phyloP scores from a whole-genome alignment of 257 asterid species.

The Fraxinus anomala region DNA sequence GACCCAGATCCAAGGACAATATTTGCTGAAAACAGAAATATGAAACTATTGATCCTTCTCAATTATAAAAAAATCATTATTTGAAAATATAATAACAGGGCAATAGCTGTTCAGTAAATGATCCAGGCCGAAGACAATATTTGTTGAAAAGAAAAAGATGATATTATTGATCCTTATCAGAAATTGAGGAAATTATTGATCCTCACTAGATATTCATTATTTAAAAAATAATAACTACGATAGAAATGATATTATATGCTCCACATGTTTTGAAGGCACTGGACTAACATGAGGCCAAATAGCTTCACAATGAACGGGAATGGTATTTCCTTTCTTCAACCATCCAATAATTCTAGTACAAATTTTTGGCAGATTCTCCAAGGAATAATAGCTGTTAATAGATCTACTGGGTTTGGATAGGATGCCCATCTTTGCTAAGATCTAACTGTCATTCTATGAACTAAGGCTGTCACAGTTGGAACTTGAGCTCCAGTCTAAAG shows the following conservation, averaged over 20 bases:
- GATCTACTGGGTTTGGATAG: not conserved
- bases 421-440: not conserved
- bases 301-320: not conserved
- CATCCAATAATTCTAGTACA: not conserved
- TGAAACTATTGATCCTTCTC: conserved; percentile 16
- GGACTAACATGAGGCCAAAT: not conserved
- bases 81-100: not conserved
- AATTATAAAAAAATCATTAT: not conserved
- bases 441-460: not conserved
- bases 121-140: not conserved
- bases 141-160: not conserved
- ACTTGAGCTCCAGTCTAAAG: not conserved
- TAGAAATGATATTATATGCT: not conserved
- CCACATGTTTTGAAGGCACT: not conserved
- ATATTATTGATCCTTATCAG: not conserved
- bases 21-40: conserved; percentile 55
- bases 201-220: no score
- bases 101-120: not conserved
- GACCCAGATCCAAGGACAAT: conserved; percentile 81
- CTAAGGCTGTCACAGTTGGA: not conserved
- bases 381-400: not conserved
- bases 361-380: not conserved
- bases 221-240: no score
- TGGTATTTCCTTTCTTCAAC: not conserved
- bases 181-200: no score